A percentile compares a stretch with the other conserved stretches of the same genome.
These are phyloP conservation scores for Fusarium lateritium DNA, from an alignment of 2,329 filamentous ascomycete genomes.

Conservation along the genomic window DNA sequence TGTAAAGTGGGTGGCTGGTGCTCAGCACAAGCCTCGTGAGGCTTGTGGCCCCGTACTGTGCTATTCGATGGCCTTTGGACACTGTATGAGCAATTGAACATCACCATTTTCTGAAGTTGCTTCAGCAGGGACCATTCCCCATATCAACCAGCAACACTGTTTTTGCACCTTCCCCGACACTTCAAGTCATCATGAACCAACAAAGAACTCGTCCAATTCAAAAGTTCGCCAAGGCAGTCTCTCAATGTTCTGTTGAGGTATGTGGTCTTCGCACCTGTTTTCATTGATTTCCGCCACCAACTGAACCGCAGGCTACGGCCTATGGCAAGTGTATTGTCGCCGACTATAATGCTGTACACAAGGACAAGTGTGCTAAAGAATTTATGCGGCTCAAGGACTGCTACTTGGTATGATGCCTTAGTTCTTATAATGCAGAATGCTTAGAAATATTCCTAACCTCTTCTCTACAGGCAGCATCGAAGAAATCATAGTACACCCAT, in stretches of 20 bases:
- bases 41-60: slow-evolving; percentile 21
- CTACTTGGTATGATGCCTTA: slow-evolving; percentile 76
- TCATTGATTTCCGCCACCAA: slow-evolving; percentile 3
- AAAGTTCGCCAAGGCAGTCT: slow-evolving; percentile 67
- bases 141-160: background rate
- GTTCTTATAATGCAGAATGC: background rate
- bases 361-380: slow-evolving; percentile 90
- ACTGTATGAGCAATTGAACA: slow-evolving; percentile 21
- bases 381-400: slow-evolving; percentile 91
- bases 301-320: slow-evolving; percentile 73
- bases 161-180: slow-evolving; percentile 2
- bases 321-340: slow-evolving; percentile 94
- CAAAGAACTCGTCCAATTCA: slow-evolving; percentile 64
- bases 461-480: slow-evolving; percentile 46
- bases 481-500: slow-evolving; percentile 42
- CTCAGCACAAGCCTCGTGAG: slow-evolving; percentile 18
- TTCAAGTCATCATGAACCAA: slow-evolving; percentile 43
- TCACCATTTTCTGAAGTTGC: slow-evolving; percentile 6
- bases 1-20: slow-evolving; percentile 51
- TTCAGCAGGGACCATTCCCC: background rate
- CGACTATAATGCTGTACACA: slow-evolving; percentile 91
- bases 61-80: background rate
- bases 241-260: slow-evolving; percentile 71
- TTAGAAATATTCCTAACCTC: slow-evolving; percentile 6
- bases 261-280: slow-evolving; percentile 23